Percentiles rank a stretch among this genome's conserved stretches.
phyloP scores from a whole-genome alignment of 2,329 filamentous ascomycete genomes.

The Plenodomus biglobosus region DNA sequence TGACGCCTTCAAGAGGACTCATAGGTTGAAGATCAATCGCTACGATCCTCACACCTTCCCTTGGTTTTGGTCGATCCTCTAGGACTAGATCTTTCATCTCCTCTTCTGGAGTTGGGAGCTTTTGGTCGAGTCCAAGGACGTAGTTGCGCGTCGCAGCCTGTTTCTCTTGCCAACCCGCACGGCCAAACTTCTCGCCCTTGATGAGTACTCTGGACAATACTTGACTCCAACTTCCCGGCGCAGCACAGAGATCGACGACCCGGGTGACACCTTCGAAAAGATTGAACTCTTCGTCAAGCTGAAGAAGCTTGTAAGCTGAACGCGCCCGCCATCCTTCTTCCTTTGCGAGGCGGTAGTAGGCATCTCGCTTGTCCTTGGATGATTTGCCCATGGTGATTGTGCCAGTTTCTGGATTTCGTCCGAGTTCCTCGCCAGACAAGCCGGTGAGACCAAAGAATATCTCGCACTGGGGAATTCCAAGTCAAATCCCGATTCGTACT shows the following conservation, averaged over 20 bases:
- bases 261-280: slow-evolving; percentile 87
- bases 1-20: slow-evolving; percentile 88
- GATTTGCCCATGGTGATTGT: slow-evolving; percentile 77
- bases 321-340: slow-evolving; percentile 98
- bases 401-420: background rate
- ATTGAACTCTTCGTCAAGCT: slow-evolving; percentile 95
- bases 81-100: slow-evolving; percentile 13
- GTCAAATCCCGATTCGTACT: no score
- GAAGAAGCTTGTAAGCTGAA: slow-evolving; percentile 94
- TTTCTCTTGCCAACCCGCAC: slow-evolving; percentile 82
- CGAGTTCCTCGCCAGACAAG: no score
- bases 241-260: slow-evolving; percentile 94
- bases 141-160: slow-evolving; percentile 66
- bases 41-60: slow-evolving; percentile 85
- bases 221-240: slow-evolving; percentile 96
- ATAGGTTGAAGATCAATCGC: slow-evolving; percentile 96
- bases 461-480: background rate
- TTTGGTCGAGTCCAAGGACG: slow-evolving; percentile 51
- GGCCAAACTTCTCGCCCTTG: slow-evolving; percentile 87
- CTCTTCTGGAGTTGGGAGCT: slow-evolving; percentile 9
- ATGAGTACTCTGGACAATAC: slow-evolving; percentile 92
- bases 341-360: slow-evolving; percentile 96
- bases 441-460: no score
- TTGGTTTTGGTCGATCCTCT: slow-evolving; percentile 46
- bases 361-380: slow-evolving; percentile 97